Percentiles rank a stretch among this genome's conserved stretches.
These are phyloP conservation scores for Aspergillus transmontanensis DNA, from an alignment of 2,329 filamentous ascomycete species.

Conservation along the genomic window DNA sequence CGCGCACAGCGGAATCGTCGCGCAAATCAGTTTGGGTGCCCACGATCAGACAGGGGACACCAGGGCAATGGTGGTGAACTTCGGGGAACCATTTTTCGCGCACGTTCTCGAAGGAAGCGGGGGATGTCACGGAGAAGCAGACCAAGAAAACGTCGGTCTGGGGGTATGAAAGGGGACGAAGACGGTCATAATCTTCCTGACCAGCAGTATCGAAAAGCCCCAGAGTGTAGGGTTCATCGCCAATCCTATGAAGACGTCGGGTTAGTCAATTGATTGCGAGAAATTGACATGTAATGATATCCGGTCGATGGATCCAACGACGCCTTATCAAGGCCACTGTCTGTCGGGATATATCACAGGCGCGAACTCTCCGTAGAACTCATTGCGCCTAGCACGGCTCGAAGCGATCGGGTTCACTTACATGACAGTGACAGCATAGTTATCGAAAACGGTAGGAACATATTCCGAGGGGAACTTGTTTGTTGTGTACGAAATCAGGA, in stretches of 20 bases:
- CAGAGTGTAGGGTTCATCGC: slow-evolving; percentile 96
- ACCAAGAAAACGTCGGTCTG: slow-evolving; percentile 99
- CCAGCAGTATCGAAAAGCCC: slow-evolving; percentile 98
- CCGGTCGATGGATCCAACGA: slow-evolving; percentile 1
- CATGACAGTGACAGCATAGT: slow-evolving; percentile 99
- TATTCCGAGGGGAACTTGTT: slow-evolving; percentile 99
- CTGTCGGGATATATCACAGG: background rate
- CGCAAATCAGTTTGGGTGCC: slow-evolving; percentile 96
- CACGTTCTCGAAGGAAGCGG: slow-evolving; percentile 98
- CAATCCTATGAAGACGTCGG: slow-evolving; percentile 70
- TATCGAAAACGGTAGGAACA: slow-evolving; percentile 98
- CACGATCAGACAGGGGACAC: slow-evolving; percentile 95
- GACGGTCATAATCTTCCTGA: slow-evolving; percentile 98
- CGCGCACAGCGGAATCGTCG: slow-evolving; percentile 81
- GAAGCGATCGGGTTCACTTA: slow-evolving; percentile 58
- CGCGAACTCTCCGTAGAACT: background rate
- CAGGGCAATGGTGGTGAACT: slow-evolving; percentile 97
- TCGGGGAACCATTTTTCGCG: slow-evolving; percentile 99
- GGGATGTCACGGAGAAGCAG: slow-evolving; percentile 97
- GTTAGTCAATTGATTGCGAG: slow-evolving; percentile 8
- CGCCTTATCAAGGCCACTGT: background rate
- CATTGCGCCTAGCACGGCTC: background rate
- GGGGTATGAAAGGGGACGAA: slow-evolving; percentile 94
- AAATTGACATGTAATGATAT: background rate
- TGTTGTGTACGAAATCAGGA: slow-evolving; percentile 98